Conservation (phyloP, 148 eudicot genomes). For the Silene latifolia region DNA sequence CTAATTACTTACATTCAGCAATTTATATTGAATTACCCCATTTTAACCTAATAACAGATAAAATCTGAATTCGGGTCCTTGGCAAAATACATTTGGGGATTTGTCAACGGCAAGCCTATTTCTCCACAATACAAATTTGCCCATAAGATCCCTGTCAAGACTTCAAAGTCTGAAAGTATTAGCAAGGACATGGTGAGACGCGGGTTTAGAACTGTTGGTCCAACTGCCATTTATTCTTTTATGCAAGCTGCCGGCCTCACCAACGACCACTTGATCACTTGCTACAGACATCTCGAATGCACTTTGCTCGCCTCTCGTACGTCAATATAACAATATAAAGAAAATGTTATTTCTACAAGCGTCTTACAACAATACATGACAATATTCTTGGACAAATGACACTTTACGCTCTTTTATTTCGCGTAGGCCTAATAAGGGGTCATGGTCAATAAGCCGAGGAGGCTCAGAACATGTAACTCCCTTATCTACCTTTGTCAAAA, state of each 20-base stretch:
- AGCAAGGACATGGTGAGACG: conserved; percentile 54
- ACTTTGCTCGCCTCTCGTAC: conserved; percentile 8
- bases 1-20: too few relatives aligned
- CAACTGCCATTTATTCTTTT: conserved; percentile 51
- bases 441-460: neutral
- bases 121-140: conserved; percentile 35
- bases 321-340: neutral
- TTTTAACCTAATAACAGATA: conserved; percentile 29
- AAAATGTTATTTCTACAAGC: neutral
- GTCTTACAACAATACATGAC: neutral
- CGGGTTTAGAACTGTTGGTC: conserved; percentile 55
- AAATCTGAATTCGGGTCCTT: conserved; percentile 50
- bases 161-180: conserved; percentile 49
- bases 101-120: conserved; percentile 42
- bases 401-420: neutral
- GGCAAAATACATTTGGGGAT: conserved; percentile 60
- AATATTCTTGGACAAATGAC: neutral
- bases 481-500: neutral
- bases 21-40: neutral
- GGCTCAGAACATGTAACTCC: neutral
- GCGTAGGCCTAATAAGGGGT: neutral
- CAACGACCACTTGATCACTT: conserved; percentile 51
- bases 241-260: conserved; percentile 65
- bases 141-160: conserved; percentile 52
- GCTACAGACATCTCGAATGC: conserved; percentile 49